These are phyloP conservation scores for Blepharisma undulans DNA, from an alignment of 169 alveolate species.

Conservation along the genomic window DNA sequence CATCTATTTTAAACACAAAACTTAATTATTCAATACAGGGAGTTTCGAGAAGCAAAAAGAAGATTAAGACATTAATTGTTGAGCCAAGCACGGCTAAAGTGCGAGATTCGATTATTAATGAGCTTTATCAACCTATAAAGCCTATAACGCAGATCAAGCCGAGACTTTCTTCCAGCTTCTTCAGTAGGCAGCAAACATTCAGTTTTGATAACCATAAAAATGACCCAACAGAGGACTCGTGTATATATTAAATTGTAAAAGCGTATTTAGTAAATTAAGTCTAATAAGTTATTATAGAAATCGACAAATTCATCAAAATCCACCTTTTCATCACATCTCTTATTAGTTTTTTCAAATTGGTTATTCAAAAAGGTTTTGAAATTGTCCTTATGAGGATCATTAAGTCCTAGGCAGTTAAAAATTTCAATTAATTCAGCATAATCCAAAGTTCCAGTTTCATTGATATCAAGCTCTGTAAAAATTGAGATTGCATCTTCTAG, in stretches of 20 bases:
- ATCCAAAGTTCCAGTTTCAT: not conserved
- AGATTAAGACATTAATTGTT: not conserved
- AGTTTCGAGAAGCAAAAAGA: not conserved
- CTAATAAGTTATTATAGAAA: conserved; percentile 22
- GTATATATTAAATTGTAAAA: not conserved
- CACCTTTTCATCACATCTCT: not conserved
- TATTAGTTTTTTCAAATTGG: not conserved
- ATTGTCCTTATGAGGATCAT: not conserved
- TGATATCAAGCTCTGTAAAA: conserved; percentile 17
- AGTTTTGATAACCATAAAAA: not conserved
- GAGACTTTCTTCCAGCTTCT: not conserved
- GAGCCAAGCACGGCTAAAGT: not conserved
- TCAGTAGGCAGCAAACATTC: not conserved
- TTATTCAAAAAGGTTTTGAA: not conserved
- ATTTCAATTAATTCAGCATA: not conserved
- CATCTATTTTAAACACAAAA: not conserved
- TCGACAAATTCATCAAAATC: conserved; percentile 36
- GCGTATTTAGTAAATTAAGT: not conserved
- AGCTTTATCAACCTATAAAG: not conserved
- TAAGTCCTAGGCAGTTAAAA: conserved; percentile 2
- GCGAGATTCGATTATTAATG: not conserved
- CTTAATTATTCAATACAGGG: not conserved
- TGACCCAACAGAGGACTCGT: not conserved
- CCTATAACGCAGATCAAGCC: not conserved
- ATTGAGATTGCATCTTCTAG: conserved; percentile 3